phyloP scores from a whole-genome alignment of 257 asterid species.

The Solanum raphanifolium region DNA sequence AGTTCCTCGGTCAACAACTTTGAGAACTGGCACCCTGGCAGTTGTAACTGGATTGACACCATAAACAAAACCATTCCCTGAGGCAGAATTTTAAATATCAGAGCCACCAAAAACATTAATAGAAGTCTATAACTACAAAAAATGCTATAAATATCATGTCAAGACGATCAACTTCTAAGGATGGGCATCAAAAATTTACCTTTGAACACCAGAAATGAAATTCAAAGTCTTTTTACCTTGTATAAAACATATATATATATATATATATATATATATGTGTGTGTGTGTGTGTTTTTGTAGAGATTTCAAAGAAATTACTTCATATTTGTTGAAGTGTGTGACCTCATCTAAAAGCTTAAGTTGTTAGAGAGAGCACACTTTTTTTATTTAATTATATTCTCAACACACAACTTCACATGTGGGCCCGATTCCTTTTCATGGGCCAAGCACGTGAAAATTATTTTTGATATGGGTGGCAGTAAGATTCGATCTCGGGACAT shows the following conservation, averaged over 20 bases:
- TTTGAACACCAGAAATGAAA: neutral
- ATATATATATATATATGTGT: neutral
- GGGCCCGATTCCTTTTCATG: neutral
- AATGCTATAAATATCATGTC: neutral
- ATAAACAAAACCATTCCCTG: slow-evolving; percentile 72
- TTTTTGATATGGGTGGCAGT: neutral
- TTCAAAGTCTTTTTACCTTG: neutral
- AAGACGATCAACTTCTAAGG: neutral
- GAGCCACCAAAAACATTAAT: neutral
- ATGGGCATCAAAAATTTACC: neutral
- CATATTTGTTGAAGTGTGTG: neutral
- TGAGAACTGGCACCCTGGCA: slow-evolving; percentile 90
- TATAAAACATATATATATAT: neutral
- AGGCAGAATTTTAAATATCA: slow-evolving; percentile 7
- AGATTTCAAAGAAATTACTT: neutral
- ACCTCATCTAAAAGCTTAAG: neutral
- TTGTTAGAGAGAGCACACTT: neutral
- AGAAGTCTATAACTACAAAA: neutral
- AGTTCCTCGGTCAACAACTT: slow-evolving; percentile 90
- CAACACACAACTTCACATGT: neutral
- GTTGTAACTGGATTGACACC: slow-evolving; percentile 69
- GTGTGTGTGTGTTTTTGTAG: neutral
- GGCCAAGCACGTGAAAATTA: neutral
- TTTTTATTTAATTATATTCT: neutral
- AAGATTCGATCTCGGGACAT: neutral